Conservation (phyloP, 2,329 filamentous ascomycete genomes). For the Pyrenochaeta sp. region DNA sequence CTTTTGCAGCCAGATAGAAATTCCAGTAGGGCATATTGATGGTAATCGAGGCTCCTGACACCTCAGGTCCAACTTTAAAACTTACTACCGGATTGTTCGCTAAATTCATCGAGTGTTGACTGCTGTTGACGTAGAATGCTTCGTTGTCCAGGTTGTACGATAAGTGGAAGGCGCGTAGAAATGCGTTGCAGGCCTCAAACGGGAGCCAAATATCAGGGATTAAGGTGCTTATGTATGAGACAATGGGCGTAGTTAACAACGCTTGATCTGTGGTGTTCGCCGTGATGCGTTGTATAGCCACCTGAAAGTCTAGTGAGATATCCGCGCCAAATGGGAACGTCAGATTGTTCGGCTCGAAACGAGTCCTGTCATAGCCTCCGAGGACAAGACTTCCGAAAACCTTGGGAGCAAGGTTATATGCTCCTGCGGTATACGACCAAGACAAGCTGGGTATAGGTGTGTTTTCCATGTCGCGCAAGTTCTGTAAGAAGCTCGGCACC, state of each 20-base stretch:
- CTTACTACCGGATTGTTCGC: constrained; percentile 42
- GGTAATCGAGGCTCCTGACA: constrained; percentile 32
- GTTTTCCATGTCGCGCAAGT: constrained; percentile 31
- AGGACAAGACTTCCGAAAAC: constrained; percentile 46
- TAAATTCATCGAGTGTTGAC: constrained; percentile 41
- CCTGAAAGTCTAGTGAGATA: constrained; percentile 35
- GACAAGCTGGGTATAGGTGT: constrained; percentile 47
- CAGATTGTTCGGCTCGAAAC: constrained; percentile 39
- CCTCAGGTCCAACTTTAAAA: constrained; percentile 41
- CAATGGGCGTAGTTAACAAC: constrained; percentile 29
- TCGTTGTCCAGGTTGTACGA: constrained; percentile 44
- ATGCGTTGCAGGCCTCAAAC: constrained; percentile 39
- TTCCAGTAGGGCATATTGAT: constrained; percentile 51
- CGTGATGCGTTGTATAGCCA: constrained; percentile 34
- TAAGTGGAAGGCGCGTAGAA: constrained; percentile 51
- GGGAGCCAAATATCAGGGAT: constrained; percentile 54
- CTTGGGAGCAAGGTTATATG: constrained; percentile 38
- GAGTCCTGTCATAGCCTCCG: constrained; percentile 50
- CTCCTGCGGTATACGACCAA: constrained; percentile 54
- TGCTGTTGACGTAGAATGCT: constrained; percentile 51
- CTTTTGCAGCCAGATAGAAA: constrained; percentile 44
- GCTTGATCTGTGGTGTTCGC: constrained; percentile 28
- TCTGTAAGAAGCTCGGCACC: constrained; percentile 40
- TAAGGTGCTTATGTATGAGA: constrained; percentile 49
- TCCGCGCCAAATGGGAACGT: constrained; percentile 37